Conservation (phyloP, 495 filamentous ascomycete species). For the Aspergillus funiculosus region DNA sequence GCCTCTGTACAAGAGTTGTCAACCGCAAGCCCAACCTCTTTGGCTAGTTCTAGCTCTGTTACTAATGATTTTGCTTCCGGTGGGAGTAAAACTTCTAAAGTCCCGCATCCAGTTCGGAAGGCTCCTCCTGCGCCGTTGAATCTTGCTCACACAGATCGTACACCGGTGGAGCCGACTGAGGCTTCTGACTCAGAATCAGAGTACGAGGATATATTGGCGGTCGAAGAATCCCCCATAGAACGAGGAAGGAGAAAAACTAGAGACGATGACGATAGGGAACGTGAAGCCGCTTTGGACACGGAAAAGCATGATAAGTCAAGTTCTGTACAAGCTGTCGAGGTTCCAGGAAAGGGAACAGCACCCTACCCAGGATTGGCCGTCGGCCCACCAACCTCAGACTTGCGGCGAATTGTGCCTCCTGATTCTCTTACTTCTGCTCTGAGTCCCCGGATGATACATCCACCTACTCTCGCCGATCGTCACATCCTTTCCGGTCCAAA, state of each 20-base stretch:
- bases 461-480: slow-evolving; percentile 24
- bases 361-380: too few relatives aligned
- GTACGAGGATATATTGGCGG: slow-evolving; percentile 70
- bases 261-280: slow-evolving; percentile 78
- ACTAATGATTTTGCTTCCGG: slow-evolving; percentile 15
- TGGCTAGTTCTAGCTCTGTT: slow-evolving; percentile 17
- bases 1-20: slow-evolving; percentile 17
- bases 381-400: slow-evolving; percentile 12
- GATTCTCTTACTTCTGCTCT: slow-evolving; percentile 36
- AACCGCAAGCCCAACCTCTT: slow-evolving; percentile 16
- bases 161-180: slow-evolving; percentile 42
- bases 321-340: not conserved
- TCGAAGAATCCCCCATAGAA: slow-evolving; percentile 55
- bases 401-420: slow-evolving; percentile 24
- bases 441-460: slow-evolving; percentile 25
- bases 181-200: slow-evolving; percentile 70
- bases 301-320: slow-evolving; percentile 38
- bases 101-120: slow-evolving; percentile 62
- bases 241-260: slow-evolving; percentile 80
- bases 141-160: slow-evolving; percentile 43
- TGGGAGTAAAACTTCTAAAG: slow-evolving; percentile 19
- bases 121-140: slow-evolving; percentile 80
- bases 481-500: slow-evolving; percentile 52
- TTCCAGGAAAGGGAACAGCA: too few relatives aligned
- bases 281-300: slow-evolving; percentile 58